Percentiles rank a stretch among this genome's conserved stretches.
Evolutionary conservation across 2,329 filamentous ascomycete species (phyloP).

Genomic region (Pestalotiopsis sp.): DNA sequence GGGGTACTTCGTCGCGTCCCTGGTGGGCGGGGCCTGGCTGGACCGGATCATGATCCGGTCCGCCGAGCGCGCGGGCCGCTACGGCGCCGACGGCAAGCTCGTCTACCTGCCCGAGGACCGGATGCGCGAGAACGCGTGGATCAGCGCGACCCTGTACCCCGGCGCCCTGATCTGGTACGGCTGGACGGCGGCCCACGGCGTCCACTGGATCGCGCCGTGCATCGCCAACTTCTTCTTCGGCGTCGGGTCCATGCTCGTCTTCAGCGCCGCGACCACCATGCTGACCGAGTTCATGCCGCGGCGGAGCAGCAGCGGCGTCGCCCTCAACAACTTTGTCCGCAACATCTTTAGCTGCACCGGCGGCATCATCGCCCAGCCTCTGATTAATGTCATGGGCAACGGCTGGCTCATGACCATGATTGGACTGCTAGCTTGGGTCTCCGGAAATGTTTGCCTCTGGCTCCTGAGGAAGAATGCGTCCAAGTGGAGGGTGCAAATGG

Average conservation of each 20-base stretch:
- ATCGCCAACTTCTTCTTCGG: constrained; percentile 75
- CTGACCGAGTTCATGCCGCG: constrained; percentile 81
- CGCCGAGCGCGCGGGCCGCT: constrained; percentile 67
- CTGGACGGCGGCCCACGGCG: constrained; percentile 67
- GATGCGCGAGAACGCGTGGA: constrained; percentile 80
- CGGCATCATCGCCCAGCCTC: constrained; percentile 66
- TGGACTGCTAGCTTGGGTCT: constrained; percentile 54
- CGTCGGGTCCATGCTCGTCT: constrained; percentile 76
- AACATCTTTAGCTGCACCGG: constrained; percentile 78
- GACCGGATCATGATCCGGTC: constrained; percentile 79
- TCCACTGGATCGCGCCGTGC: constrained; percentile 63
- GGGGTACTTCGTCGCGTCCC: constrained; percentile 69
- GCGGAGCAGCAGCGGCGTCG: constrained; percentile 70
- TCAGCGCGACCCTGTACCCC: constrained; percentile 71
- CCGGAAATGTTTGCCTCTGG: constrained; percentile 59
- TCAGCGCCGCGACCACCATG: constrained; percentile 75
- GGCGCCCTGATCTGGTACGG: constrained; percentile 73
- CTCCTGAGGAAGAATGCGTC: constrained; percentile 60
- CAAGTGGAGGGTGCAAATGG: constrained; percentile 66
- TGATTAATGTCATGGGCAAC: constrained; percentile 69
- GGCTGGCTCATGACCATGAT: constrained; percentile 73
- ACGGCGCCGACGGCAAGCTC: constrained; percentile 65
- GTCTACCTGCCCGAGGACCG: constrained; percentile 76
- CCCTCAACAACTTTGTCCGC: constrained; percentile 77
- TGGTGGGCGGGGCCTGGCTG: constrained; percentile 75